These are phyloP conservation scores for Coccomyxa sp. DNA, from an alignment of 139 green algal genomes.

Conservation along the genomic window DNA sequence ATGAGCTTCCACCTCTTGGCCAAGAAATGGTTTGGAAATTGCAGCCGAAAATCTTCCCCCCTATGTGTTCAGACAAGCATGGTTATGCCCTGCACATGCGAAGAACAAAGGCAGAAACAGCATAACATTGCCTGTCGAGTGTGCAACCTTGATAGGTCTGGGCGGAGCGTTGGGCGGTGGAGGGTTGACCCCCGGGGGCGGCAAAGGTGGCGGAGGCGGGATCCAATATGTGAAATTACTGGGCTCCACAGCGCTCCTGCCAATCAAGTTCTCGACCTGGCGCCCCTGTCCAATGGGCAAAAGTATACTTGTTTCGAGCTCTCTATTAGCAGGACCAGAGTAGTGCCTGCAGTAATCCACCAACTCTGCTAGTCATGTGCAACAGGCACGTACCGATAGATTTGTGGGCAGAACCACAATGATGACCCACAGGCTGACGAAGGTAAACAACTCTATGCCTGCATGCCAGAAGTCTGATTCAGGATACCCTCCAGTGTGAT, in stretches of 20 bases:
- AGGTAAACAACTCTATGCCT: slow-evolving; percentile 23
- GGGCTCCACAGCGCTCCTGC: not conserved
- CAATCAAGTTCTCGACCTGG: slow-evolving; percentile 13
- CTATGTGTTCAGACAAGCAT: not conserved
- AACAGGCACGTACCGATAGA: slow-evolving; percentile 21
- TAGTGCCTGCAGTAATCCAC: no score
- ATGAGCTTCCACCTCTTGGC: not conserved
- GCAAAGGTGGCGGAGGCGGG: slow-evolving; percentile 15
- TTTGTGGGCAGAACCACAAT: slow-evolving; percentile 49
- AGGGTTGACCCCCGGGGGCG: not conserved
- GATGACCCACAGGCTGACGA: slow-evolving; percentile 30
- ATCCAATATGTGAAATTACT: slow-evolving; percentile 33
- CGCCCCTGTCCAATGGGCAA: slow-evolving; percentile 8
- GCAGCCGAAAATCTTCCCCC: not conserved
- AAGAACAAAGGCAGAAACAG: no score
- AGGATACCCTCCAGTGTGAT: no score
- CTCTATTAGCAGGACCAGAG: no score
- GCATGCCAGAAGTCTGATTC: not conserved
- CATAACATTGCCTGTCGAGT: not conserved
- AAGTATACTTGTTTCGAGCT: no score
- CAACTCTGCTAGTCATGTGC: no score
- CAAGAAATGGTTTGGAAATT: not conserved
- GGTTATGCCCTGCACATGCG: no score
- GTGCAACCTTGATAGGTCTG: not conserved
- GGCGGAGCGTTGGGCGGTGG: not conserved